A percentile compares a stretch with the other conserved stretches of the same genome.
phyloP scores from a whole-genome alignment of 306 rosid genomes.

The Benincasa hispida region DNA sequence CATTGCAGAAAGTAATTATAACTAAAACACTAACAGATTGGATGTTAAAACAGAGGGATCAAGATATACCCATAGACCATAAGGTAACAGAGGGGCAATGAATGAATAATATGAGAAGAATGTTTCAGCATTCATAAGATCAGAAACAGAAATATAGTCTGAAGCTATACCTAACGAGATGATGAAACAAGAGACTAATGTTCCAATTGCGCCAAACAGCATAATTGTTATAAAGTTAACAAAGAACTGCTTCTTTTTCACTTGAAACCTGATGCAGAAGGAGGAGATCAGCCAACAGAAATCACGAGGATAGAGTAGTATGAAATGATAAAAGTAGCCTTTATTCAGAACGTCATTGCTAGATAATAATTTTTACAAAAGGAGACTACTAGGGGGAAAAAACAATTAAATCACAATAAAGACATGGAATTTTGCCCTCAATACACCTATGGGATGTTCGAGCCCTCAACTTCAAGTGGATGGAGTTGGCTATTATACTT shows the following conservation, averaged over 20 bases:
- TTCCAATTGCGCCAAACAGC: slow-evolving; percentile 87
- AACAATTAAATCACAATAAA: neutral
- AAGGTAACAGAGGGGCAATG: too few relatives aligned
- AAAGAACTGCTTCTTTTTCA: slow-evolving; percentile 96
- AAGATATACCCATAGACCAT: neutral
- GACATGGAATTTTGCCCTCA: neutral
- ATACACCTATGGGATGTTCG: too few relatives aligned
- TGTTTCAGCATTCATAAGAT: neutral
- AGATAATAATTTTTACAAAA: neutral
- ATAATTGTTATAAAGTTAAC: slow-evolving; percentile 68
- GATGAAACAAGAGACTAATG: slow-evolving; percentile 61
- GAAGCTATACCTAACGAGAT: slow-evolving; percentile 59
- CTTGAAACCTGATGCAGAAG: slow-evolving; percentile 73
- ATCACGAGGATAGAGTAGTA: neutral
- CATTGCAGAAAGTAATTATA: neutral
- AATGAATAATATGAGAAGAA: neutral
- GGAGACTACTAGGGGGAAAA: neutral
- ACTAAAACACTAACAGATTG: neutral
- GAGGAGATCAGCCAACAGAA: neutral
- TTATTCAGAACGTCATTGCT: neutral
- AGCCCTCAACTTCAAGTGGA: too few relatives aligned
- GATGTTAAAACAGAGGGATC: neutral
- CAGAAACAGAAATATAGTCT: slow-evolving; percentile 3
- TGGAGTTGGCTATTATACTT: too few relatives aligned
- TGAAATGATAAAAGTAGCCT: neutral